These are phyloP conservation scores for Glonium stellatum DNA, from an alignment of 495 filamentous ascomycete species.

Conservation along the genomic window DNA sequence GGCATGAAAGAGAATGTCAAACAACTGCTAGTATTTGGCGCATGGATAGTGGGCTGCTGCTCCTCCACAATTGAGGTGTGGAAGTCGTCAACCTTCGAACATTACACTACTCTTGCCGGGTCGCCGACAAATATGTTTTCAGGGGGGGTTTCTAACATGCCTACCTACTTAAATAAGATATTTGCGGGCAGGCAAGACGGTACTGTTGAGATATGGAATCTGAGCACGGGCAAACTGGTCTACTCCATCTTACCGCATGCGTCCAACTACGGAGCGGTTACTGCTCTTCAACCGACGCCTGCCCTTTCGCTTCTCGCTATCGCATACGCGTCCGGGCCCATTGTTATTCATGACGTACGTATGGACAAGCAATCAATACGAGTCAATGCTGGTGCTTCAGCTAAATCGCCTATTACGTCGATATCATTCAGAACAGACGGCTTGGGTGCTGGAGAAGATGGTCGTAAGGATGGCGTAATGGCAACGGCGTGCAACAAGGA, in stretches of 20 bases:
- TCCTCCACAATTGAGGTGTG: slow-evolving; percentile 74
- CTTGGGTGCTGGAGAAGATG: slow-evolving; percentile 82
- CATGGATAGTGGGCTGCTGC: slow-evolving; percentile 83
- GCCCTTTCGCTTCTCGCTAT: slow-evolving; percentile 81
- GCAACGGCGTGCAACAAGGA: slow-evolving; percentile 63
- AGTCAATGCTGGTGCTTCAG: slow-evolving; percentile 52
- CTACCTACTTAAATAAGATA: slow-evolving; percentile 92
- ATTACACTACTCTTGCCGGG: slow-evolving; percentile 71
- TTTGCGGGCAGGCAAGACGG: slow-evolving; percentile 81
- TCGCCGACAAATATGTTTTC: slow-evolving; percentile 49
- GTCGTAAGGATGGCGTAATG: slow-evolving; percentile 74
- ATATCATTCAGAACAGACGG: slow-evolving; percentile 90
- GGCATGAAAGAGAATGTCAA: slow-evolving; percentile 60
- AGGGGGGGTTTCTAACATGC: slow-evolving; percentile 70
- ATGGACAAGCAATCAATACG: slow-evolving; percentile 62
- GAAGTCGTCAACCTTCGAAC: slow-evolving; percentile 75
- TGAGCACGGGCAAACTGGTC: slow-evolving; percentile 81
- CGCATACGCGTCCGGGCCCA: slow-evolving; percentile 68
- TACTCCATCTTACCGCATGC: slow-evolving; percentile 72
- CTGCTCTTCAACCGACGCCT: slow-evolving; percentile 73
- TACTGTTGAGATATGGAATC: slow-evolving; percentile 94
- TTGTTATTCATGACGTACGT: slow-evolving; percentile 74
- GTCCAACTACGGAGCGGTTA: slow-evolving; percentile 63
- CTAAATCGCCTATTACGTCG: slow-evolving; percentile 55
- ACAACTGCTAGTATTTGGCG: slow-evolving; percentile 75